These are phyloP conservation scores for Cladophialophora immunda DNA, from an alignment of 2,329 filamentous ascomycete species.

Conservation along the genomic window DNA sequence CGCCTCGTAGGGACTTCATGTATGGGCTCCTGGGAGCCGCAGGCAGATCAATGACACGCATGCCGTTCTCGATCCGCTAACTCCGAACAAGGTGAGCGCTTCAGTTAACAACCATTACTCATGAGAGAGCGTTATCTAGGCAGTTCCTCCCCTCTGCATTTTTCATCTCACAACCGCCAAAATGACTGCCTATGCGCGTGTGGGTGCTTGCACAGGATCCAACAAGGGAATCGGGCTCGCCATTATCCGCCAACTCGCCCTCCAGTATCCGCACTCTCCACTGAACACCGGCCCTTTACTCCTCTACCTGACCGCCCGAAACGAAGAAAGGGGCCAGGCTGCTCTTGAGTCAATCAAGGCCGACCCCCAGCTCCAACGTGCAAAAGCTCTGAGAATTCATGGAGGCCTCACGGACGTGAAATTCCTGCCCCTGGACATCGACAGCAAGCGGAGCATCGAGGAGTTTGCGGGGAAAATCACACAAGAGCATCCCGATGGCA, in stretches of 20 bases:
- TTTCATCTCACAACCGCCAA: background rate
- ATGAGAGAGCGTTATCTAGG: background rate
- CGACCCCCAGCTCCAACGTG: conserved; percentile 56
- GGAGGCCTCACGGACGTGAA: conserved; percentile 58
- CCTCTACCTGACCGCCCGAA: conserved; percentile 64
- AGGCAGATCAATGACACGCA: conserved; percentile 18
- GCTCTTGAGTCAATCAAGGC: conserved; percentile 55
- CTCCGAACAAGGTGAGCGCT: conserved; percentile 9
- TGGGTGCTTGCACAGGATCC: conserved; percentile 64
- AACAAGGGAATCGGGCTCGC: conserved; percentile 61
- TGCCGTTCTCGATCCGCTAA: conserved; percentile 3
- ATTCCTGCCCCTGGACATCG: conserved; percentile 60
- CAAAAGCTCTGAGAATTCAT: conserved; percentile 55
- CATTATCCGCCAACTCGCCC: conserved; percentile 62
- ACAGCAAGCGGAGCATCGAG: conserved; percentile 54
- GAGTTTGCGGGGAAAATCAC: conserved; percentile 54
- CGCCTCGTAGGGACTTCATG: background rate
- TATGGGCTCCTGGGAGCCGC: background rate
- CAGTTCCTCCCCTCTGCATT: background rate
- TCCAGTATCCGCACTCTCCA: conserved; percentile 61
- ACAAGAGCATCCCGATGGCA: conserved; percentile 56
- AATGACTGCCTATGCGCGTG: conserved; percentile 45
- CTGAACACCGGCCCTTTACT: conserved; percentile 58
- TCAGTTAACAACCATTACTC: background rate
- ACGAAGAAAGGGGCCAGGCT: conserved; percentile 56